Evolutionary conservation across 2,329 filamentous ascomycete genomes (phyloP).

Genomic region (Talaromyces sp.): DNA sequence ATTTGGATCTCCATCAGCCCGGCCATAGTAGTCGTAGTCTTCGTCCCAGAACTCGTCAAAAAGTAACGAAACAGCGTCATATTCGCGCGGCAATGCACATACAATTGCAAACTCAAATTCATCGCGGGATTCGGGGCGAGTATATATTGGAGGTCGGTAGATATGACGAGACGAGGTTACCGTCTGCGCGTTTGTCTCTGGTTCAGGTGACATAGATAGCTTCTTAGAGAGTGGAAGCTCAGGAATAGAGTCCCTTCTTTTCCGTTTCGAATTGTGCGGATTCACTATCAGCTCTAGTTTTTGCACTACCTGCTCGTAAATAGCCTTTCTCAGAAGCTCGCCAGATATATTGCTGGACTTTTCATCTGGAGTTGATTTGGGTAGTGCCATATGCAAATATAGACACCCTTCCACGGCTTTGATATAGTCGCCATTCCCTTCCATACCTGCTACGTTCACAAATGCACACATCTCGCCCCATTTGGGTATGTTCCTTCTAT

Average conservation of each 20-base stretch:
- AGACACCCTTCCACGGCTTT: background rate
- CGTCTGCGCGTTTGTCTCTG: background rate
- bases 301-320: background rate
- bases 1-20: background rate
- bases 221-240: background rate
- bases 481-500: background rate
- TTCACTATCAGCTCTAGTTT: background rate
- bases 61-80: background rate
- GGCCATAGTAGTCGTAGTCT: background rate
- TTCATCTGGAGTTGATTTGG: background rate
- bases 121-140: background rate
- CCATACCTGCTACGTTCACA: background rate
- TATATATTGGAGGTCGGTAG: background rate
- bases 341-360: background rate
- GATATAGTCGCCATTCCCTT: background rate
- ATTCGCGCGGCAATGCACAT: background rate
- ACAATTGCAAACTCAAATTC: background rate
- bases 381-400: background rate
- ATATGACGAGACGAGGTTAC: background rate
- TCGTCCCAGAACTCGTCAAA: background rate
- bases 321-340: background rate
- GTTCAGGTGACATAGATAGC: background rate
- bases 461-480: conserved; percentile 1
- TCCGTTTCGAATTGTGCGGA: background rate
- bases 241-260: background rate